Conservation (phyloP, 1,139 yeast species). For the Debaryomycetaceae sp. region DNA sequence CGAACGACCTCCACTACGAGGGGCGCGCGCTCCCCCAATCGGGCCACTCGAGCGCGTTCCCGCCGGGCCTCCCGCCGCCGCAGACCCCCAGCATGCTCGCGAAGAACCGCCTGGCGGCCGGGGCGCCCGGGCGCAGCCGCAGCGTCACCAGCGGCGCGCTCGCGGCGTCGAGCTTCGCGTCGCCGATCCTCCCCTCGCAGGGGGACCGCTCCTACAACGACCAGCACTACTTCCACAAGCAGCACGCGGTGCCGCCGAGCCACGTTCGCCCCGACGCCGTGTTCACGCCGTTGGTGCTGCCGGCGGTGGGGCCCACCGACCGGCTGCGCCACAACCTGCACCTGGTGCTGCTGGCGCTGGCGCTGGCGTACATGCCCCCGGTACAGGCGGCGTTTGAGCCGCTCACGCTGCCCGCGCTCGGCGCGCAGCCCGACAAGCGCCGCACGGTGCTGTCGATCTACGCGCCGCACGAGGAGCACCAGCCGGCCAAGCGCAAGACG, state of each 20-base stretch:
- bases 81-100: slow-evolving; percentile 27
- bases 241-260: slow-evolving; percentile 18
- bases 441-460: slow-evolving; percentile 34
- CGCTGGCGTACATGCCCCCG: slow-evolving; percentile 25
- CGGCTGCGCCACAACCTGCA: slow-evolving; percentile 9
- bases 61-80: slow-evolving; percentile 23
- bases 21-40: slow-evolving; percentile 8
- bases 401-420: slow-evolving; percentile 65
- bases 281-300: slow-evolving; percentile 74
- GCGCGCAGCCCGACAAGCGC: slow-evolving; percentile 39
- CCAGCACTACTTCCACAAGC: slow-evolving; percentile 39
- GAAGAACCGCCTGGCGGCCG: slow-evolving; percentile 12
- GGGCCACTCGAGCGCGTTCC: slow-evolving; percentile 30
- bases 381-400: slow-evolving; percentile 39
- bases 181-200: slow-evolving; percentile 44
- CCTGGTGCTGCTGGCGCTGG: slow-evolving; percentile 4
- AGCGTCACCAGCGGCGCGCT: slow-evolving; percentile 4
- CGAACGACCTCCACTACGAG: slow-evolving; percentile 23
- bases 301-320: slow-evolving; percentile 67
- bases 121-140: slow-evolving; percentile 4
- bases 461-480: slow-evolving; percentile 20
- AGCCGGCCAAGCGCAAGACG: slow-evolving; percentile 32
- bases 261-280: slow-evolving; percentile 46
- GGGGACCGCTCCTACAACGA: slow-evolving; percentile 40
- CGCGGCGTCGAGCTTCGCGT: slow-evolving; percentile 17